Evolutionary conservation across 768 basidiomycete genomes (phyloP), one percentile per base, ranked within the genome.

Genomic region (Suillus occidentalis): DNA sequence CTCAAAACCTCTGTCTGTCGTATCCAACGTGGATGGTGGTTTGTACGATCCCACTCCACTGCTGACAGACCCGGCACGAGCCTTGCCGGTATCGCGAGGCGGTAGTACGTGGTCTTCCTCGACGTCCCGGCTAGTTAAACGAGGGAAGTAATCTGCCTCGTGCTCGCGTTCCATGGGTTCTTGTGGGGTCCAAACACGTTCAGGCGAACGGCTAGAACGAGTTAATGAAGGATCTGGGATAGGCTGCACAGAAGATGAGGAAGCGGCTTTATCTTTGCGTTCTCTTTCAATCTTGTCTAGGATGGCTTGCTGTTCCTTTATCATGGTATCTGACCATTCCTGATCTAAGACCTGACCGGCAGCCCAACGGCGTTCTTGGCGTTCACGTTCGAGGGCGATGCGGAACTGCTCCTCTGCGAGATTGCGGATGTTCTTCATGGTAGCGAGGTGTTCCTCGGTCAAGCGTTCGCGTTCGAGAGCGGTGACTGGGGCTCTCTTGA

Each of bases 321-420:
- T 74, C 68, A 78, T 72, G 28, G 66, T 71, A 64, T 75, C 76
- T 22, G 73, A 73, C 75, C 76, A 79, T n/a, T 66, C 75, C 13
- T 31, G 66, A 67, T 79, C 77, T 13, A 76, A 63, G 52, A 69
- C 73, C 28, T 73, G 71, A 31, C 83, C 82, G 6, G 80, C 72
- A 12, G 79, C 79, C 84, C 83, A 85, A 2, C 78, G 76, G n/a
- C 83, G 79, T 62, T 84, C 80, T 69, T 81, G 76, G 5, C 84
- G 78, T 68, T 87, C 86, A 10, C 80, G 76, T 42, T 79, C 78
- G 43, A 88, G 72, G 25, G 78, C 82, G 47, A 66, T 70, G 14
- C 74, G 73, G 65, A 80, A 88, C 65, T 81, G 79, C 40, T 84
- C 85, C 61, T 77, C 73, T 0, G 84, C 86, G 4, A 85, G 66